These are phyloP conservation scores for Penicillium thymicola DNA, from an alignment of 2,329 filamentous ascomycete species.

Conservation along the genomic window DNA sequence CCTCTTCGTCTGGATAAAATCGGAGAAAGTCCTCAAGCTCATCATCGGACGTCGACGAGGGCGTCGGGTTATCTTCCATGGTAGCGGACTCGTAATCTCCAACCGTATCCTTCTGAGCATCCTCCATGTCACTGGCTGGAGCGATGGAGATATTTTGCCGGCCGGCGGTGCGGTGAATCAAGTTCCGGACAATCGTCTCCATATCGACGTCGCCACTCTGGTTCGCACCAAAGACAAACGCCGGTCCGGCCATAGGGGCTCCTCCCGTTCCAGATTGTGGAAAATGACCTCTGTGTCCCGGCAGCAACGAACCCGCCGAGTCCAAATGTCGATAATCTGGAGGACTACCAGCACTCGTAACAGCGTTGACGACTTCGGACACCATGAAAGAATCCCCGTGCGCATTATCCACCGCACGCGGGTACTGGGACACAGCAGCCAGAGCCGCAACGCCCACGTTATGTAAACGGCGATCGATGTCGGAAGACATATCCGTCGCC, in stretches of 20 bases:
- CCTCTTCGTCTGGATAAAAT: slow-evolving; percentile 32
- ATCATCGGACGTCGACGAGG: slow-evolving; percentile 19
- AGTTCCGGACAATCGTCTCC: slow-evolving; percentile 18
- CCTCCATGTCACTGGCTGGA: slow-evolving; percentile 18
- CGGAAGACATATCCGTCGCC: slow-evolving; percentile 11
- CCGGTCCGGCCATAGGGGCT: slow-evolving; percentile 12
- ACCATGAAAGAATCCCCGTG: slow-evolving; percentile 20
- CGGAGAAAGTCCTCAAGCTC: slow-evolving; percentile 33
- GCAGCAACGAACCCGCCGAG: not conserved
- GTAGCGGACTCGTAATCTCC: slow-evolving; percentile 26
- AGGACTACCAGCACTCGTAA: slow-evolving; percentile 14
- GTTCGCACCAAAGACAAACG: slow-evolving; percentile 11
- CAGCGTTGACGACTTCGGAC: slow-evolving; percentile 30
- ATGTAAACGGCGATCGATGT: slow-evolving; percentile 19
- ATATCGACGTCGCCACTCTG: slow-evolving; percentile 15
- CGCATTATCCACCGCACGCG: slow-evolving; percentile 18
- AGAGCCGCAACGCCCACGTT: slow-evolving; percentile 29
- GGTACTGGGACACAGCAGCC: slow-evolving; percentile 30
- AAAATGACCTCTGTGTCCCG: not conserved
- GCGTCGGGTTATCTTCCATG: slow-evolving; percentile 13
- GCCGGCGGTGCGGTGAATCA: slow-evolving; percentile 14
- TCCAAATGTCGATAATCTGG: not conserved
- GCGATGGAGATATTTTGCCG: slow-evolving; percentile 23
- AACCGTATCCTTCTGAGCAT: slow-evolving; percentile 19
- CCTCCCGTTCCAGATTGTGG: not conserved